Evolutionary conservation across 768 basidiomycete species (phyloP), one percentile per base, ranked within the genome.

Genomic region (Leccinum disarticulatum): DNA sequence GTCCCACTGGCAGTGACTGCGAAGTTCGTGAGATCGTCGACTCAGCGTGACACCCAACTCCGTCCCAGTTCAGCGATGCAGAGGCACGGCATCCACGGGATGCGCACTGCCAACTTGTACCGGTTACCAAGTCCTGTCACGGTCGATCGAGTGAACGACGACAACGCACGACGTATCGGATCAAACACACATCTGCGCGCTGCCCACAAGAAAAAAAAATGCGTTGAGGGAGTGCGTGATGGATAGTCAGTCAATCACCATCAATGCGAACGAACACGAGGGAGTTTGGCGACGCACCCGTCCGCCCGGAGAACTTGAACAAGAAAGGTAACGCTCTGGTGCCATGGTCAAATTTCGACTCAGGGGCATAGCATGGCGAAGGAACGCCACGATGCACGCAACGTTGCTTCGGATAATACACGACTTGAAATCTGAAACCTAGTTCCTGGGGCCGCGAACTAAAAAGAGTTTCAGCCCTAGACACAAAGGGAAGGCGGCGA

Each of bases 361-460:
- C 35, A 14, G 14, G 43, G n/a, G 10, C 19, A 46, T 13, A 31
- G 33, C 13, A 49, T 52, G 47, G 41, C 27, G 47, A 66, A 54
- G 49, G 54, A 57, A 54, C 52, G 59, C 59, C 58, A 64, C 55
- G 48, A 61, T 54, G 54, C 52, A 41, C 1, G 53, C 10, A 33
- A 46, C 35, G 49, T 54, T 55, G 25, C 53, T 48, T 27, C 46
- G 55, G 33, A 46, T 11, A 46, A 46, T 10, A 46, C 10, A 10
- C 10, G 9, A 43, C 4, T 4, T 46, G 19, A 19, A 3, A 46
- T 4, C 11, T 46, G 43, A 46, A 46, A 19, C 43, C 43, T 46
- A 46, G n/a, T 46, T 11, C 43, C 43, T 46, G 43, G 19, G 2
- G 19, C 10, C 19, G 43, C 43, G 43, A 46, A 46, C n/a, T 3